Base-by-base conservation (phyloP, 768 basidiomycete species). In the Sarcomyxa edulis region DNA sequence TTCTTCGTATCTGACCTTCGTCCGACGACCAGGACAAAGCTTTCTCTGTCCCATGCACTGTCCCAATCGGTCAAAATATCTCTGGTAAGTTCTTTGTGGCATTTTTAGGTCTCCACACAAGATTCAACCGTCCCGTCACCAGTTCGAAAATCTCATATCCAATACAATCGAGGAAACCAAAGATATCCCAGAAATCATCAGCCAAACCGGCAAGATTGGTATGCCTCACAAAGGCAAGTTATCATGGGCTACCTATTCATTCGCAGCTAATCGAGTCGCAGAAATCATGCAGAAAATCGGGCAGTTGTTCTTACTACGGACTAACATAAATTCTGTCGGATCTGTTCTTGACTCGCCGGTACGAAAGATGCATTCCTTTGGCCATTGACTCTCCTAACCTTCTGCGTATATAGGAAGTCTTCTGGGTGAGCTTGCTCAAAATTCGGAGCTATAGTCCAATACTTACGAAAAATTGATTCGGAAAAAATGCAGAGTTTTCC, bases 221-320 rank as follows among this genome's bases (percentile, higher is more conserved):
- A 86, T 86, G 74, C 78, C 83, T 12, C 86, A 88, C 55, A 85
- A 84, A 70, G 82, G 84, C 81, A 40, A 12, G 56, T 52, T 32
- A 7, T 27, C 32, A 32, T 32, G 45, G 30, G 15, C 10, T 31
- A 32, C 18, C 22, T 21, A 42, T 18, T 37, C 41, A 39, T 18
- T 29, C 28, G 40, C 46, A 24, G 21, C 32, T 42, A 14, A 39
- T 44, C 36, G 34, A 44, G 39, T 34, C 40, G 34, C 15, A 43
- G 94, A 96, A 58, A 97, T 97, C 54, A 95, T 97, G 94, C 86
- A 88, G 55, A 90, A 96, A 61, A 97, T 95, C 46, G 94, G 94
- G 30, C 87, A 92, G 50, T 68, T 97, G 28, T 97, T 97, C 63
- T 80, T 97, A 26, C 67, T 96, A 49, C 73, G 94, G 46, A 91